These are phyloP conservation scores for Epichloe sibirici DNA, from an alignment of 2,329 filamentous ascomycete species.

Conservation along the genomic window DNA sequence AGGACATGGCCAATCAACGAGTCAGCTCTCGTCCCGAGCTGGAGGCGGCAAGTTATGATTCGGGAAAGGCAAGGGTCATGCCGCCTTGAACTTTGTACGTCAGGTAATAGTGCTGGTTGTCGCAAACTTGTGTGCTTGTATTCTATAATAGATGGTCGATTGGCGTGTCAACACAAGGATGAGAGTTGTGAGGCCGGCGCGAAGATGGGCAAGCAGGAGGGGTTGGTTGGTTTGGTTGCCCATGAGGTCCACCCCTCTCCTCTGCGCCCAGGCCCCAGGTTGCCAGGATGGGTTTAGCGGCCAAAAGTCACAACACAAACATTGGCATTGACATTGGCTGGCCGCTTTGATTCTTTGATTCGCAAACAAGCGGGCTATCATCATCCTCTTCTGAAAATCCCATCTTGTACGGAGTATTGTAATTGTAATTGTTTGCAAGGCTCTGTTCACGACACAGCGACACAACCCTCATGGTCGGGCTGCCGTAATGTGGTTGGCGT, in stretches of 20 bases:
- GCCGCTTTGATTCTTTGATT: no score
- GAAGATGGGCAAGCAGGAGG: background rate
- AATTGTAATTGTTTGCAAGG: no score
- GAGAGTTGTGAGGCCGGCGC: slow-evolving; percentile 1
- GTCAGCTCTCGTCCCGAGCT: slow-evolving; percentile 19
- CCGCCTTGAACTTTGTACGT: slow-evolving; percentile 6
- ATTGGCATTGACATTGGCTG: no score
- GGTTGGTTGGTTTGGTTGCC: background rate
- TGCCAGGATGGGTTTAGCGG: background rate
- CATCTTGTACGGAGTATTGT: no score
- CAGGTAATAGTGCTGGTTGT: background rate
- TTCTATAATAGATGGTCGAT: background rate
- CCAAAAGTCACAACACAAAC: background rate
- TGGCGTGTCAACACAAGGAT: background rate
- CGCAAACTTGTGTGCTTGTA: background rate
- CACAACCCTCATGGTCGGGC: no score
- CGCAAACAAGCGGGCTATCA: no score
- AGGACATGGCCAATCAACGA: slow-evolving; percentile 21
- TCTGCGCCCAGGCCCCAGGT: background rate
- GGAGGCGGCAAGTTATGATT: slow-evolving; percentile 11
- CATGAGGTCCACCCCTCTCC: background rate
- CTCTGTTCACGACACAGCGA: no score
- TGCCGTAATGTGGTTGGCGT: no score
- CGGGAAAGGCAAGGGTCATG: slow-evolving; percentile 10
- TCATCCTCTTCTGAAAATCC: no score